These are phyloP conservation scores for Myxozyma neotropica DNA, from an alignment of 805 yeast genomes.

Conservation along the genomic window DNA sequence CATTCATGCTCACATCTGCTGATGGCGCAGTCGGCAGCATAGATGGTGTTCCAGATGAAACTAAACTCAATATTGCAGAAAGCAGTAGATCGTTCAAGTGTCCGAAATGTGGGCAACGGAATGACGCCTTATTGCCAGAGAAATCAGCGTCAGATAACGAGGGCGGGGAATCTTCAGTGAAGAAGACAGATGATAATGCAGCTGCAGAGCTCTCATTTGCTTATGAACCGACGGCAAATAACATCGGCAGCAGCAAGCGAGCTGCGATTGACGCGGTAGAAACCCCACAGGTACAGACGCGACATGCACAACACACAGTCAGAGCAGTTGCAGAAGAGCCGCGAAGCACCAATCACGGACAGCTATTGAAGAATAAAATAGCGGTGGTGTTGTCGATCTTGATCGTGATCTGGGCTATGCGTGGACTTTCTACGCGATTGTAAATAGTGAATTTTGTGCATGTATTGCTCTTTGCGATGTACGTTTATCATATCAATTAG, in stretches of 20 bases:
- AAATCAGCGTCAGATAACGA: not conserved
- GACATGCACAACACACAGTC: too few relatives aligned
- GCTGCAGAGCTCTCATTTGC: conserved; percentile 2
- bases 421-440: not conserved
- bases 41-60: conserved; percentile 29
- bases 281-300: too few relatives aligned
- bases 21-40: conserved; percentile 32
- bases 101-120: conserved; percentile 11
- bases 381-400: not conserved
- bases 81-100: conserved; percentile 15
- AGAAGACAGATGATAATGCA: not conserved
- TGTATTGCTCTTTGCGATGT: too few relatives aligned
- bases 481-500: too few relatives aligned
- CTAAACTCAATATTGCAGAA: conserved; percentile 20
- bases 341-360: not conserved
- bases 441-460: not conserved
- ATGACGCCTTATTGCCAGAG: conserved; percentile 13
- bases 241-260: too few relatives aligned
- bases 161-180: not conserved
- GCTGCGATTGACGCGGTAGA: not conserved
- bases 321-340: too few relatives aligned
- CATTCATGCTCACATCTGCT: conserved; percentile 30
- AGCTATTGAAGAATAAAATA: not conserved
- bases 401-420: conserved; percentile 10
- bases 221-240: not conserved